A percentile compares a stretch with the other conserved stretches of the same genome.
Conservation (phyloP, 371 early-diverging fungal species). For the Mortierella sp. region DNA sequence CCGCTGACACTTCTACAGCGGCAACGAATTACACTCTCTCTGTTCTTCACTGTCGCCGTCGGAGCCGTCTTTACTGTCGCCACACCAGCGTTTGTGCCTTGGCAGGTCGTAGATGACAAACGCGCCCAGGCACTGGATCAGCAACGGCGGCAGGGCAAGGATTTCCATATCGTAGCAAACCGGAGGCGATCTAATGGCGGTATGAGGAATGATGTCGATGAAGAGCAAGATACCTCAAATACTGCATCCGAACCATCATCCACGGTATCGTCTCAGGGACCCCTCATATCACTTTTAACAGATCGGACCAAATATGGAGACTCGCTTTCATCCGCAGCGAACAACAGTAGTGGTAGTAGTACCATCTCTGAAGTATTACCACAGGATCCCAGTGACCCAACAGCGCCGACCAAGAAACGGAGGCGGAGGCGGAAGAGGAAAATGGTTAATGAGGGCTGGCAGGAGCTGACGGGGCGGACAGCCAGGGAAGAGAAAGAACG, state of each 20-base stretch:
- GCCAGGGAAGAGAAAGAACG: constrained; percentile 51
- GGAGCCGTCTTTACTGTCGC: constrained; percentile 55
- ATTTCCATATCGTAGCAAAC: constrained; percentile 41
- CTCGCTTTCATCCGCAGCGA: too few species aligned
- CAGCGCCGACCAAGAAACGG: constrained; percentile 29
- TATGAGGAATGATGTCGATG: not conserved
- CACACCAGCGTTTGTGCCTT: constrained; percentile 50
- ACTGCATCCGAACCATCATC: not conserved
- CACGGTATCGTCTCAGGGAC: constrained; percentile 40
- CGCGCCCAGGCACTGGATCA: constrained; percentile 53
- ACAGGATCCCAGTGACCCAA: constrained; percentile 3
- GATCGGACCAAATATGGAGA: constrained; percentile 19
- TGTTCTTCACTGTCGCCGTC: constrained; percentile 54
- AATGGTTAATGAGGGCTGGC: constrained; percentile 55
- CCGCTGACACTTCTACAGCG: constrained; percentile 52
- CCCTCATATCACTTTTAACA: constrained; percentile 41
- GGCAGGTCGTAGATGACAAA: constrained; percentile 52
- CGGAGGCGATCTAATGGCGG: constrained; percentile 4
- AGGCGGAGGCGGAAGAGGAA: constrained; percentile 51
- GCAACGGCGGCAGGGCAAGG: constrained; percentile 49
- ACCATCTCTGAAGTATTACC: not conserved
- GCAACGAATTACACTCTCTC: constrained; percentile 50
- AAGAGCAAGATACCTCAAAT: not conserved
- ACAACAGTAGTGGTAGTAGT: too few species aligned
- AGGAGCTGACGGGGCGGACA: constrained; percentile 53